Evolutionary conservation across 305 asterid genomes (phyloP).

Genomic region (Ilex paraguariensis): DNA sequence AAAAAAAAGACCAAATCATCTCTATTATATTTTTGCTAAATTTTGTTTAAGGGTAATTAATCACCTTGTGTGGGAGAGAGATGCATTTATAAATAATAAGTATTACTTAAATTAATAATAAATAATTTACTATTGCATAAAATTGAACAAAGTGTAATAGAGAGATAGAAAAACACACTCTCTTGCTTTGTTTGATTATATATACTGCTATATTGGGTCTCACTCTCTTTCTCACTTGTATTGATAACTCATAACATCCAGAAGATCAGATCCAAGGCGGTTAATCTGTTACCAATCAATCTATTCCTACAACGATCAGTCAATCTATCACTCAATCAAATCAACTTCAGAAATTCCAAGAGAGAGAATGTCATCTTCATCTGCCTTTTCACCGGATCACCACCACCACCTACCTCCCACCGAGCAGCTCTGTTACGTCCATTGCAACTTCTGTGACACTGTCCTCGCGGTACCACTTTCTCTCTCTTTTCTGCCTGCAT

Average conservation of each 20-base stretch:
- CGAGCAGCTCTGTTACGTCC: conserved; percentile 98
- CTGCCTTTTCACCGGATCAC: conserved; percentile 51
- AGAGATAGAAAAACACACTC: not conserved
- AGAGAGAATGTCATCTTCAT: conserved; percentile 66
- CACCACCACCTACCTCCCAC: conserved; percentile 46
- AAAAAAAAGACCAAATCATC: no score
- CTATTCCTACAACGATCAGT: conserved; percentile 43
- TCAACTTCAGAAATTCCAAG: conserved; percentile 25
- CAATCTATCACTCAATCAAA: conserved; percentile 86
- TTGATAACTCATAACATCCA: conserved; percentile 23
- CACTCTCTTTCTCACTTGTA: conserved; percentile 20
- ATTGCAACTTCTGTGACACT: conserved; percentile 85
- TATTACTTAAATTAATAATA: no score
- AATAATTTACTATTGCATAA: not conserved
- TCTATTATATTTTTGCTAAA: no score
- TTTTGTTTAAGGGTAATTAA: no score
- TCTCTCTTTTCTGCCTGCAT: not conserved
- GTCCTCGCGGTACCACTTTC: conserved; percentile 74
- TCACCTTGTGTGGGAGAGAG: no score
- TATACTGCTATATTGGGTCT: conserved; percentile 7
- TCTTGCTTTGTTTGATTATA: conserved; percentile 1
- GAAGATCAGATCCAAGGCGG: conserved; percentile 62
- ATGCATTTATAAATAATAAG: no score
- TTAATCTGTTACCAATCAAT: conserved; percentile 44
- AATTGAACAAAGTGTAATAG: no score